Evolutionary conservation across 208 protist species (phyloP), one percentile per base, ranked within the genome.

Genomic region (Endotrypanum monterogeii): DNA sequence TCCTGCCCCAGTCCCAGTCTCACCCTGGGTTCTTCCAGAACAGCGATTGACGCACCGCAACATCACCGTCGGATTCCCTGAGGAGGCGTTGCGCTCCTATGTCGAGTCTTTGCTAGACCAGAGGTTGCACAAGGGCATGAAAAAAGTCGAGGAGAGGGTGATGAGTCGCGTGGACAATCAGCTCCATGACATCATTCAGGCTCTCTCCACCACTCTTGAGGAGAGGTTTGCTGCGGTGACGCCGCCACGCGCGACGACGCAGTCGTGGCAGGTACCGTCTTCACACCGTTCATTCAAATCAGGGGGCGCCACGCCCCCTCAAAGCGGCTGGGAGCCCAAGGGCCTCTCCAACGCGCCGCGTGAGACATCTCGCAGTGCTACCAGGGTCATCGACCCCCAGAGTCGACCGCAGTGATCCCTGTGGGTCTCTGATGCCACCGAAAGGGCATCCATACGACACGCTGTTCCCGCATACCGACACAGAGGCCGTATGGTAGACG

Each of bases 1-100:
- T 28, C 35, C 23, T 37, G 37, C 37, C 58, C 23, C 37, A 35
- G 3, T 8, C 58, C 58, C 37, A 2, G 58, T 28, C 8, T 18
- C 46, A n/a, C 61, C 60, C 35, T 52, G 35, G 18, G 44, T 44
- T 54, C 28, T 18, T 28, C 60, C 51, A 3, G 44, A 35, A 39
- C 58, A 25, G 52, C 76, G 37, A 9, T 79, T 92, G 50, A 84
- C 83, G 18, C 83, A 84, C 56, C 91, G 88, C 65, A 85, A 86
- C 65, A 87, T 95, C 18, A 83, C 76, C 37, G 89, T 95, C 14
- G 86, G 90, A 52, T 94, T 95, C 74, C 93, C 93, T 16, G 89
- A 94, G 56, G 85, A 87, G 28, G 85, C 89, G 14, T 73, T 97
- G 58, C 83, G 88, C 9, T 71, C 67, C 12, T 95, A 92, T 82